A percentile compares a stretch with the other conserved stretches of the same genome.
These are phyloP conservation scores for Russula abietina DNA, from an alignment of 768 basidiomycete genomes.

Conservation along the genomic window DNA sequence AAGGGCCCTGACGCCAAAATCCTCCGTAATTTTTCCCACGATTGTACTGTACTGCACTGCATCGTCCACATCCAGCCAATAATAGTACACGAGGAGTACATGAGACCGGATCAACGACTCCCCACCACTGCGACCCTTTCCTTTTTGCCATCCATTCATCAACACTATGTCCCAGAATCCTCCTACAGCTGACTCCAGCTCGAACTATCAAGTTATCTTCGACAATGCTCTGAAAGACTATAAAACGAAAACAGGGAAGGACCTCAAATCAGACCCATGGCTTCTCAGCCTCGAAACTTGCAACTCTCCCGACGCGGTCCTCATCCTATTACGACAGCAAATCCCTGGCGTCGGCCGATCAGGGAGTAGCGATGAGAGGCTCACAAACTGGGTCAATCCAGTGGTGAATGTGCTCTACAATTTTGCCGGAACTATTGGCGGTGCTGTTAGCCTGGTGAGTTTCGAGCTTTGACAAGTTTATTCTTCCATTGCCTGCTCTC, in stretches of 20 bases:
- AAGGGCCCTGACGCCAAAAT: too few species aligned
- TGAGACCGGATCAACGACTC: too few species aligned
- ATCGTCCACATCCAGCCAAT: too few species aligned
- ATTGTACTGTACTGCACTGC: too few species aligned
- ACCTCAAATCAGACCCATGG: neutral
- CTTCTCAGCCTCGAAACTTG: neutral
- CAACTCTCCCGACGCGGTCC: neutral
- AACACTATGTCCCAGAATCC: too few species aligned
- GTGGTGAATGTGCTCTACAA: neutral
- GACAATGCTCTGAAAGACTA: neutral
- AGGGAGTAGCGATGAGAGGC: neutral
- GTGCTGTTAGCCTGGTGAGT: neutral
- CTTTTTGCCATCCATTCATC: too few species aligned
- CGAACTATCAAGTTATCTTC: neutral
- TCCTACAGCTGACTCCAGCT: neutral
- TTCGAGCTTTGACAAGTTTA: neutral
- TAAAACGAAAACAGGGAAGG: neutral
- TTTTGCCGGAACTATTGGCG: neutral
- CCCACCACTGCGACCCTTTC: too few species aligned
- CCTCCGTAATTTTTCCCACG: too few species aligned
- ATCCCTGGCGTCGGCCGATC: neutral
- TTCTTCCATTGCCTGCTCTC: neutral
- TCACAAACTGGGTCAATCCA: constrained; percentile 2
- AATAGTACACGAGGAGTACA: too few species aligned
- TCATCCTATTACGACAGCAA: neutral